Percentiles rank a stretch among this genome's conserved stretches.
These are phyloP conservation scores for Sequoia sempervirens DNA, from an alignment of 75 land plant species.

Conservation along the genomic window DNA sequence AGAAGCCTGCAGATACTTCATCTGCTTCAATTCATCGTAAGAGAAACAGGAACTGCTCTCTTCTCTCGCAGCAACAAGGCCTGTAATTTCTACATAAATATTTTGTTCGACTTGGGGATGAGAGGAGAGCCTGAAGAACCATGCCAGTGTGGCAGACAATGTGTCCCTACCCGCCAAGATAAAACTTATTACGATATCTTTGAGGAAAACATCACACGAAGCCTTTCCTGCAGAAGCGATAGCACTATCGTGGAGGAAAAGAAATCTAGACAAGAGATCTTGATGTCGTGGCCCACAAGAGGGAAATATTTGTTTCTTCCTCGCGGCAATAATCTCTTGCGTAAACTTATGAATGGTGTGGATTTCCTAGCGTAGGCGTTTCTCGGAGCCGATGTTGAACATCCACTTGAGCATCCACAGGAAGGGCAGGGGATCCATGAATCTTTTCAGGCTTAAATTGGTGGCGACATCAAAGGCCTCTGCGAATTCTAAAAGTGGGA, in stretches of 20 bases:
- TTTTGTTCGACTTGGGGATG: conserved; percentile 27
- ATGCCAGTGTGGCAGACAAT: conserved; percentile 32
- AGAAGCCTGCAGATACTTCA: conserved; percentile 74
- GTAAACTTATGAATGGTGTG: conserved; percentile 27
- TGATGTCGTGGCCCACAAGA: conserved; percentile 28
- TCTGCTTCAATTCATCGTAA: conserved; percentile 38
- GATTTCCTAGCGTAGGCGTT: conserved; percentile 28
- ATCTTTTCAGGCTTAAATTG: conserved; percentile 19
- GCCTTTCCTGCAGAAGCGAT: neutral
- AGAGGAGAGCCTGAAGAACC: conserved; percentile 41
- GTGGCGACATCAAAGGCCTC: conserved; percentile 45
- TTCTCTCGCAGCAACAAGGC: neutral
- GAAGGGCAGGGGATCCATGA: conserved; percentile 6
- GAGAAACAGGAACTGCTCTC: neutral
- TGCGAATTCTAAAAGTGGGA: conserved; percentile 8
- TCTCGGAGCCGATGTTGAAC: conserved; percentile 41
- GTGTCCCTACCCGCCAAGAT: conserved; percentile 69
- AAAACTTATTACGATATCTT: conserved; percentile 57
- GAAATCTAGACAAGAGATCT: conserved; percentile 37
- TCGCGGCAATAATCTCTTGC: conserved; percentile 12
- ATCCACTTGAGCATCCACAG: conserved; percentile 40
- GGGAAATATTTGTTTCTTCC: conserved; percentile 13
- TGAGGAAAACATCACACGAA: conserved; percentile 29
- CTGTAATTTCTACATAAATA: conserved; percentile 25
- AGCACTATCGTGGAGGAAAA: neutral